Evolutionary conservation across 2,329 filamentous ascomycete genomes (phyloP), one percentile per base, ranked within the genome.

Genomic region (Lachnellula hyalina): DNA sequence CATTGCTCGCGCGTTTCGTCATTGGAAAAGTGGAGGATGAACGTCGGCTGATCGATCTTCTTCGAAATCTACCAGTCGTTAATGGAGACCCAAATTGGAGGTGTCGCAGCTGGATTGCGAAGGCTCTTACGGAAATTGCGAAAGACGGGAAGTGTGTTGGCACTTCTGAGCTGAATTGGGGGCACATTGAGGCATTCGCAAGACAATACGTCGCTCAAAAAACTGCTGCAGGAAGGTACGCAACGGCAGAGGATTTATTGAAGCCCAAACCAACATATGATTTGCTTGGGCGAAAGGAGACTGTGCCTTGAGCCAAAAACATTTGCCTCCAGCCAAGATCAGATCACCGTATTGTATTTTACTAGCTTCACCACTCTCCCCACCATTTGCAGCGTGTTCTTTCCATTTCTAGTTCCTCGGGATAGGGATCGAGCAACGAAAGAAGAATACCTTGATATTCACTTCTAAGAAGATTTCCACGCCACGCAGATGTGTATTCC

Each of bases 371-470:
- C 23, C 23, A 25, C 57, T 70, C 70, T 44, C 69, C 70, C 65
- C 67, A 73, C 65, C 67, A 72, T 58, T 67, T 73, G 21, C 69
- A 66, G 49, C 74, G 67, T 9, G 67, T 67, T 41, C 56, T 59
- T 52, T 77, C 74, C 74, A 76, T 75, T 51, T 64, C 63, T 15
- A 75, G 58, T 55, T 72, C 72, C 5, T 66, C 67, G 11, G 69
- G 69, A 46, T 61, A 68, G 1, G 66, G 64, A 47, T 73, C 65
- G 35, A 78, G 63, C 44, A 74, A 74, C 34, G 70, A 68, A 38
- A 60, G 56, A 42, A 74, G 50, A 23, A 60, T 34, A 3, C 65
- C 52, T 54, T 64, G 59, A 73, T 70, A 73, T 9, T 56, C 58
- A 32, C 35, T 47, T 38, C 64, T 65, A 5, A 54, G 54, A 2